Conservation (phyloP, 495 filamentous ascomycete species). For the Hypoxylon perforatum region DNA sequence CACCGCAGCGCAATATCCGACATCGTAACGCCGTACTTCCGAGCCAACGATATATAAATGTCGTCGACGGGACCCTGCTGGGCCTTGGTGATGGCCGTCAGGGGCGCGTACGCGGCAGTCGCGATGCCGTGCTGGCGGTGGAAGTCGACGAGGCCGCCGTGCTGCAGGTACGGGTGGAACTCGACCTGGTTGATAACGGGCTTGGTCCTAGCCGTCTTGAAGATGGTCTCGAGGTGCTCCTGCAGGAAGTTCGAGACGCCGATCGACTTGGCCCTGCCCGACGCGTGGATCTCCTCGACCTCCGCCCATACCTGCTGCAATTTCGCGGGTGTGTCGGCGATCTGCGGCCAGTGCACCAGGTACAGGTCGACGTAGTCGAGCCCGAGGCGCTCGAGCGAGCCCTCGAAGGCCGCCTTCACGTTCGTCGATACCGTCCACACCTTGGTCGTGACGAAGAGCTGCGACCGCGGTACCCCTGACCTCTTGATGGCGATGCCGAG, state of each 20-base stretch:
- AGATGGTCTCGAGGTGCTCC: conserved; percentile 72
- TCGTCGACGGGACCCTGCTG: conserved; percentile 75
- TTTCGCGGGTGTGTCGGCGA: conserved; percentile 67
- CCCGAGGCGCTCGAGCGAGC: conserved; percentile 77
- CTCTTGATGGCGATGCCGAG: conserved; percentile 79
- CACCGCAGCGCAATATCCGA: conserved; percentile 79
- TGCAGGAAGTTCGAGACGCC: conserved; percentile 86
- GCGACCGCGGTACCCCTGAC: conserved; percentile 69
- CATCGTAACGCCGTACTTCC: conserved; percentile 80
- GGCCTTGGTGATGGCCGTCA: conserved; percentile 73
- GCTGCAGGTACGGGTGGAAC: conserved; percentile 89
- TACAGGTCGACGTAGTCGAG: conserved; percentile 89
- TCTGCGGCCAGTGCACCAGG: conserved; percentile 83
- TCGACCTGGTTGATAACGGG: conserved; percentile 90
- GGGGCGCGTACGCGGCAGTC: conserved; percentile 73
- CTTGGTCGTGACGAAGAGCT: conserved; percentile 84
- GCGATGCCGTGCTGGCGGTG: conserved; percentile 76
- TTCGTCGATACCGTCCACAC: conserved; percentile 62
- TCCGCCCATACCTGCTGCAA: conserved; percentile 79
- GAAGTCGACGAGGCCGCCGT: conserved; percentile 70
- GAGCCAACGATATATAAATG: conserved; percentile 67
- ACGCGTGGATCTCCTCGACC: conserved; percentile 77
- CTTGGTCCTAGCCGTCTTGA: conserved; percentile 70
- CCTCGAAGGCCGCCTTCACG: conserved; percentile 75
- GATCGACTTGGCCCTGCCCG: conserved; percentile 79